Base-by-base conservation (phyloP, 192 early-diverging fungal species). In the Podila minutissima region DNA sequence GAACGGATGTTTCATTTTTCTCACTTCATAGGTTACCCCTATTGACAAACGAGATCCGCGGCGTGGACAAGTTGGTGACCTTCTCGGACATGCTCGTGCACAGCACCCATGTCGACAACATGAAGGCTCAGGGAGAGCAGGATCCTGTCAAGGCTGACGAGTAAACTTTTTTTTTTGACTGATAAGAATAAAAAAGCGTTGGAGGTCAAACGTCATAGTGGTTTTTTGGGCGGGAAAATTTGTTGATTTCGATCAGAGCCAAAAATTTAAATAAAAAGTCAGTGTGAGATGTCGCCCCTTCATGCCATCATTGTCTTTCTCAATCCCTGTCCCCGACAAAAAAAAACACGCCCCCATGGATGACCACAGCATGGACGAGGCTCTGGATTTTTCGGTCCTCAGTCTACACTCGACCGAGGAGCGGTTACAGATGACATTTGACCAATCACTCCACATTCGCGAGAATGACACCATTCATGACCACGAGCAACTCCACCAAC, bases 1-100 rank as follows among this genome's bases (percentile, higher is more conserved):
- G 26, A 22, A 32, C 11, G 19, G 11, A 10, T 41, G 6, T 28
- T 46, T 4, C 59, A 58, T 60, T 57, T 22, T 68, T 59, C 10
- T n/a, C n/a, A 7, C 8, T 24, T 72, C 85, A 93, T 33, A 89
- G 94, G 83, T 91, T 99, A 90, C 98, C 98, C 12, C 85, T 99
- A 41, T 87, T 99, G 83, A 99, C 97, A 17, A 92, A 93, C 65
- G 98, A 99, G 89, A 94, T 99, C 26, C 92, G 98, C 58, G 98
- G 98, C 48, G 94, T 94, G 19, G 95, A 97, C 32, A 92, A 92
- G 77, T 93, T 99, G 83, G 93, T 95, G 72, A 83, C 90, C 29
- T 99, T 99, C 78, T 96, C 94, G 22, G 92, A 97, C 61, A 93
- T 96, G 91, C 85, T 99, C 46, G 88, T 98, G 31, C 89, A 93